phyloP scores from a whole-genome alignment of 306 rosid genomes.

The Hippophae gyantsensis region DNA sequence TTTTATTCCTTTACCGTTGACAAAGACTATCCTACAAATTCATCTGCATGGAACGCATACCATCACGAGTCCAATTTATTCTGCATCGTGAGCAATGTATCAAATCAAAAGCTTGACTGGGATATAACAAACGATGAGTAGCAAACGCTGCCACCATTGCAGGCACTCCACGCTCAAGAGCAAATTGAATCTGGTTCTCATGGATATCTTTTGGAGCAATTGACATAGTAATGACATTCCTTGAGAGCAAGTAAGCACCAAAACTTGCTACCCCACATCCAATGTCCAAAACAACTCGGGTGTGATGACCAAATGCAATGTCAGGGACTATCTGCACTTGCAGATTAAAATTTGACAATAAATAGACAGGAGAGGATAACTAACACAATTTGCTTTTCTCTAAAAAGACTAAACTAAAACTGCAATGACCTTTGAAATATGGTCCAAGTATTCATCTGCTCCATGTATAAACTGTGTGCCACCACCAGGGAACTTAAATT shows the following conservation, averaged over 20 bases:
- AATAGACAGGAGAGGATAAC: background rate
- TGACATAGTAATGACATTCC: slow-evolving; percentile 76
- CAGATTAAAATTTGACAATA: slow-evolving; percentile 22
- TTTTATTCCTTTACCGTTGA: background rate
- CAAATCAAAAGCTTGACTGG: slow-evolving; percentile 91
- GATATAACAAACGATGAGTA: slow-evolving; percentile 71
- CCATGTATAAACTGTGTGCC: slow-evolving; percentile 97
- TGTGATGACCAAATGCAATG: slow-evolving; percentile 70
- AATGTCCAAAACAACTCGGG: slow-evolving; percentile 73
- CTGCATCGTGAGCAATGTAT: slow-evolving; percentile 94
- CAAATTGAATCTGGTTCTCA: slow-evolving; percentile 94
- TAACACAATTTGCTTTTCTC: slow-evolving; percentile 5
- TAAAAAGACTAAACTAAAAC: slow-evolving; percentile 6
- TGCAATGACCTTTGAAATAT: slow-evolving; percentile 56
- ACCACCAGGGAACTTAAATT: slow-evolving; percentile 92
- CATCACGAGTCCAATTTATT: slow-evolving; percentile 90
- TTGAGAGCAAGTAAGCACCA: slow-evolving; percentile 74
- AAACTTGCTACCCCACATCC: slow-evolving; percentile 99
- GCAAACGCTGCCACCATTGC: slow-evolving; percentile 92
- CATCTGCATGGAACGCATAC: slow-evolving; percentile 27
- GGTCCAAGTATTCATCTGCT: slow-evolving; percentile 80
- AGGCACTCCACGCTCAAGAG: slow-evolving; percentile 98
- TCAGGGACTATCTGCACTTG: slow-evolving; percentile 62
- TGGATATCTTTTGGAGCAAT: slow-evolving; percentile 95
- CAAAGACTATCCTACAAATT: background rate